A percentile compares a stretch with the other conserved stretches of the same genome.
phyloP scores from a whole-genome alignment of 176 grass and related monocot species.

The Ananas comosus region DNA sequence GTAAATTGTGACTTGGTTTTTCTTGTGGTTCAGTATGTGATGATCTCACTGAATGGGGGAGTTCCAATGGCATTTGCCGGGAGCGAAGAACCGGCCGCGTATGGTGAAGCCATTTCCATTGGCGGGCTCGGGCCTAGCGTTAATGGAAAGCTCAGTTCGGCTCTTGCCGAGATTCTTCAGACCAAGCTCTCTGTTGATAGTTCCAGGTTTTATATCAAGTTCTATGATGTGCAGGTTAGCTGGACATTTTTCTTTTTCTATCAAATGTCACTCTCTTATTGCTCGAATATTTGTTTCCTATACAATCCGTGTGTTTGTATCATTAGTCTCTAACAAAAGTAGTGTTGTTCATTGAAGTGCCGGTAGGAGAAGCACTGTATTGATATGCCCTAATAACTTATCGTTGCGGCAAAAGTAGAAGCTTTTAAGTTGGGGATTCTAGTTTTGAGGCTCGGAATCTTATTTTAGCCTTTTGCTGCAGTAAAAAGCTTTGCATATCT shows the following conservation, averaged over 20 bases:
- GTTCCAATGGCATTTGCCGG: conserved; percentile 74
- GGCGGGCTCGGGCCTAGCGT: conserved; percentile 68
- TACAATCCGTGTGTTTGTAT: neutral
- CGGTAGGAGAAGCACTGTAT: too few species aligned
- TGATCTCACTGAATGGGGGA: conserved; percentile 70
- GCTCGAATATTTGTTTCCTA: neutral
- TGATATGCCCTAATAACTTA: too few species aligned
- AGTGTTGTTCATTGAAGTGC: too few species aligned
- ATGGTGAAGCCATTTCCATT: conserved; percentile 81
- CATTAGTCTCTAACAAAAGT: too few species aligned
- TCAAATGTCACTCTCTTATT: neutral
- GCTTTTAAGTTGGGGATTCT: too few species aligned
- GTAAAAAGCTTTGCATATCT: too few species aligned
- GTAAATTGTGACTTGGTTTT: neutral
- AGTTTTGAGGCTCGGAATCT: too few species aligned
- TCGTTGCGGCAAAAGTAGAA: too few species aligned
- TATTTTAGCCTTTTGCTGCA: too few species aligned
- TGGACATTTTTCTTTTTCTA: neutral
- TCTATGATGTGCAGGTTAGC: conserved; percentile 65
- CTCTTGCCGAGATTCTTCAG: conserved; percentile 74
- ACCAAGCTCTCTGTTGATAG: conserved; percentile 60
- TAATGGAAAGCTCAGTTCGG: conserved; percentile 72
- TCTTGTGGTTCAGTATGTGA: conserved; percentile 49
- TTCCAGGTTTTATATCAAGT: conserved; percentile 85
- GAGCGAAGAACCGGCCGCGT: conserved; percentile 69